A percentile compares a stretch with the other conserved stretches of the same genome.
phyloP scores from a whole-genome alignment of 805 yeast species.

The Yarrowia sp. region DNA sequence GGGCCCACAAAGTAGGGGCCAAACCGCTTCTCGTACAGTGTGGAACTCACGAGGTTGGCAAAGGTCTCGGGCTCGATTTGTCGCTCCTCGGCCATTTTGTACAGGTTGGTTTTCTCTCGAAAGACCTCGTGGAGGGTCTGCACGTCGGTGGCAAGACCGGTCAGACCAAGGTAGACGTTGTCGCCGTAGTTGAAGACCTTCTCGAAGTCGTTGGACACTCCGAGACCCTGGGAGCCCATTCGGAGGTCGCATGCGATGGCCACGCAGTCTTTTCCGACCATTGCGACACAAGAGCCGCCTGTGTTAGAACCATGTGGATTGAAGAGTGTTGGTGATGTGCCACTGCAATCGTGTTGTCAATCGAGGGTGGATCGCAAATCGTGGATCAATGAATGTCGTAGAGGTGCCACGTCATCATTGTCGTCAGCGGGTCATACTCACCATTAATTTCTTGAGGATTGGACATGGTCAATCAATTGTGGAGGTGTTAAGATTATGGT shows the following conservation, averaged over 20 bases:
- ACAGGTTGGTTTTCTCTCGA: slow-evolving; percentile 83
- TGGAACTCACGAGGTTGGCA: slow-evolving; percentile 88
- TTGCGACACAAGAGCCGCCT: slow-evolving; percentile 97
- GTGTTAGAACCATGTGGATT: slow-evolving; percentile 3
- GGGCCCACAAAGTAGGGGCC: slow-evolving; percentile 99
- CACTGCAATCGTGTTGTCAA: too few relatives aligned
- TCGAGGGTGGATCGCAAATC: background rate
- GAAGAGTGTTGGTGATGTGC: background rate
- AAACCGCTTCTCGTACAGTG: slow-evolving; percentile 83
- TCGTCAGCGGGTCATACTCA: slow-evolving; percentile 3
- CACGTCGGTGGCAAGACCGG: slow-evolving; percentile 96
- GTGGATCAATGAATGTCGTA: background rate
- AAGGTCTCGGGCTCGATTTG: slow-evolving; percentile 90
- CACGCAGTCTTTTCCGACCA: slow-evolving; percentile 98
- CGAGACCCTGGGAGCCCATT: slow-evolving; percentile 90
- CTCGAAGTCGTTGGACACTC: slow-evolving; percentile 90
- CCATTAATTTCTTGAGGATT: slow-evolving; percentile 52
- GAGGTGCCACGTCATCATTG: background rate
- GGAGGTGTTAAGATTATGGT: slow-evolving; percentile 6
- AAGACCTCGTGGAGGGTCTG: slow-evolving; percentile 79
- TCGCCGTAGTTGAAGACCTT: slow-evolving; percentile 82
- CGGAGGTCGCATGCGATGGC: slow-evolving; percentile 97
- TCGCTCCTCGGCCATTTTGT: slow-evolving; percentile 90
- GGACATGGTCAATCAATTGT: slow-evolving; percentile 46
- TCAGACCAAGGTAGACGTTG: slow-evolving; percentile 79